Evolutionary conservation across 2,329 filamentous ascomycete genomes (phyloP).

Genomic region (Colletotrichum brevisporum): DNA sequence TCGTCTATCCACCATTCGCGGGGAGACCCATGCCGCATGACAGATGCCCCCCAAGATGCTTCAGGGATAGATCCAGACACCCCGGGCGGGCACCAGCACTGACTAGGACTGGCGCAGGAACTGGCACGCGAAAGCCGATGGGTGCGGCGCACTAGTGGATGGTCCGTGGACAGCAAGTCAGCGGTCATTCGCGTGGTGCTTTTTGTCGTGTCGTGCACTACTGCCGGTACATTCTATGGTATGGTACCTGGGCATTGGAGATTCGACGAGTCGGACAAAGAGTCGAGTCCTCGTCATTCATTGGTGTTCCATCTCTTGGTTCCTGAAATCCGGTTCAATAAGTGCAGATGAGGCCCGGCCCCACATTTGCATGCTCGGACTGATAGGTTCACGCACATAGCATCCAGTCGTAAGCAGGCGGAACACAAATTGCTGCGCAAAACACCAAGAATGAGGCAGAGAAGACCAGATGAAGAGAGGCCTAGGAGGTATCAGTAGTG

Average conservation of each 20-base stretch:
- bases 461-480: constrained; percentile 3
- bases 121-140: constrained; percentile 41
- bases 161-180: constrained; percentile 33
- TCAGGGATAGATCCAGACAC: constrained; percentile 41
- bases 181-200: constrained; percentile 29
- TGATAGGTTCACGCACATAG: not conserved
- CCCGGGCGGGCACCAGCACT: constrained; percentile 40
- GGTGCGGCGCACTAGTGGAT: constrained; percentile 38
- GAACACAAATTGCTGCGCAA: constrained; percentile 27
- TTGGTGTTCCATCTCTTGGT: constrained; percentile 10
- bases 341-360: constrained; percentile 8
- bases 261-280: constrained; percentile 4
- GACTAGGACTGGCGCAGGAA: constrained; percentile 41
- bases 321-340: constrained; percentile 18
- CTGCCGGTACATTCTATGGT: too few species aligned
- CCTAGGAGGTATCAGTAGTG: too few species aligned
- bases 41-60: constrained; percentile 35
- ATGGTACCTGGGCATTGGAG: not conserved
- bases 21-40: constrained; percentile 41
- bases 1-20: constrained; percentile 39
- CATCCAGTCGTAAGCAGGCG: constrained; percentile 8
- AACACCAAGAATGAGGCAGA: not conserved
- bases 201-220: constrained; percentile 19
- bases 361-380: constrained; percentile 26
- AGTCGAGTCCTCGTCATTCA: constrained; percentile 8